These are phyloP conservation scores for Talaromyces sp. DNA, from an alignment of 2,329 filamentous ascomycete species.

Conservation along the genomic window DNA sequence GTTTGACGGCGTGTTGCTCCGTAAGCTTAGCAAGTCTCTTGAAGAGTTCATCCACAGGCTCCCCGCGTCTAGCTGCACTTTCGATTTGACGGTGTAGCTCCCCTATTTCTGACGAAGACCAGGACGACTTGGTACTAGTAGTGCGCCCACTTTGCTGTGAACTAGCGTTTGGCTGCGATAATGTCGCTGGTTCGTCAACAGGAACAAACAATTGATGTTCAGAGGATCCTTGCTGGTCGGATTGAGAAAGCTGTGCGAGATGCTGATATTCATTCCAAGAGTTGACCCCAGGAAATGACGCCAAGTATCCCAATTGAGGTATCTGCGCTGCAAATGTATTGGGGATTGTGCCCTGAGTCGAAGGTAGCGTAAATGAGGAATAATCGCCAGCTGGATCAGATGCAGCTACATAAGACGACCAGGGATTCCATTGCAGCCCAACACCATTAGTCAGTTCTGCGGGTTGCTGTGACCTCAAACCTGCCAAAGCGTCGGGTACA, in stretches of 20 bases:
- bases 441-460: neutral
- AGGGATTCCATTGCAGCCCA: neutral
- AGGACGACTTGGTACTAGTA: neutral
- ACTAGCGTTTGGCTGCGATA: neutral
- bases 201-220: neutral
- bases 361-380: neutral
- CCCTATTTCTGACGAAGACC: slow-evolving; percentile 15
- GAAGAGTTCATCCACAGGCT: slow-evolving; percentile 22
- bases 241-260: neutral
- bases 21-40: slow-evolving; percentile 19
- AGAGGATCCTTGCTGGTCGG: neutral
- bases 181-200: neutral
- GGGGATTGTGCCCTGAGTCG: neutral
- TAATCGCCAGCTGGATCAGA: neutral
- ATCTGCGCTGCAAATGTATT: neutral
- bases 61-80: slow-evolving; percentile 21
- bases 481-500: neutral
- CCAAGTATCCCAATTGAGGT: neutral
- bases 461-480: neutral
- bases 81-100: slow-evolving; percentile 25
- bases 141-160: neutral
- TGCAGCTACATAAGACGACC: neutral
- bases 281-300: neutral
- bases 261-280: neutral
- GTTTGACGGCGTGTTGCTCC: neutral